phyloP scores from a whole-genome alignment of 2,329 filamentous ascomycete species.

The Microdochium trichocladiopsis region DNA sequence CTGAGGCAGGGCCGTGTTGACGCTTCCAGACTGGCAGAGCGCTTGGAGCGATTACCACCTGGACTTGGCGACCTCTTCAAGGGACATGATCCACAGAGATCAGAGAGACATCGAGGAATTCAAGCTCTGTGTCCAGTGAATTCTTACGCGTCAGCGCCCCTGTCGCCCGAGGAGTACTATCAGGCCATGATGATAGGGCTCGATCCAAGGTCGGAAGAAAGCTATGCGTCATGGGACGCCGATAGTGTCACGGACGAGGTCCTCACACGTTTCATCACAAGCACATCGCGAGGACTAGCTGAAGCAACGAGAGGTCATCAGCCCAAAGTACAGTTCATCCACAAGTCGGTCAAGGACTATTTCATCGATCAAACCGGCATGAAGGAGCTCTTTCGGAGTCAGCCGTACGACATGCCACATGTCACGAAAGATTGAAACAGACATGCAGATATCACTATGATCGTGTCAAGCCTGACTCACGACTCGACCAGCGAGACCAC shows the following conservation, averaged over 20 bases:
- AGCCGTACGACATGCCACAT: not conserved
- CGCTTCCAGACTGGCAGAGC: slow-evolving; percentile 17
- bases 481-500: not conserved
- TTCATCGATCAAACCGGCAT: slow-evolving; percentile 29
- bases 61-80: slow-evolving; percentile 30
- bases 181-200: slow-evolving; percentile 20
- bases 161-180: slow-evolving; percentile 26
- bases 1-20: slow-evolving; percentile 19
- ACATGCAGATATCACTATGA: not conserved
- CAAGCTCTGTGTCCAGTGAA: slow-evolving; percentile 17
- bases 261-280: slow-evolving; percentile 21
- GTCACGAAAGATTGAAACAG: not conserved
- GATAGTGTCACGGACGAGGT: slow-evolving; percentile 13
- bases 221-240: slow-evolving; percentile 13
- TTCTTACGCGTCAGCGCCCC: slow-evolving; percentile 27
- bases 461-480: not conserved
- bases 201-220: not conserved
- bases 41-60: slow-evolving; percentile 28
- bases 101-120: not conserved
- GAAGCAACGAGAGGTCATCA: slow-evolving; percentile 27
- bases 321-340: slow-evolving; percentile 42
- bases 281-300: slow-evolving; percentile 41
- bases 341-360: slow-evolving; percentile 42
- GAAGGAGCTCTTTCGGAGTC: slow-evolving; percentile 6
- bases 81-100: slow-evolving; percentile 30